phyloP scores from a whole-genome alignment of 257 asterid species.

The Solanum gracilifrons region DNA sequence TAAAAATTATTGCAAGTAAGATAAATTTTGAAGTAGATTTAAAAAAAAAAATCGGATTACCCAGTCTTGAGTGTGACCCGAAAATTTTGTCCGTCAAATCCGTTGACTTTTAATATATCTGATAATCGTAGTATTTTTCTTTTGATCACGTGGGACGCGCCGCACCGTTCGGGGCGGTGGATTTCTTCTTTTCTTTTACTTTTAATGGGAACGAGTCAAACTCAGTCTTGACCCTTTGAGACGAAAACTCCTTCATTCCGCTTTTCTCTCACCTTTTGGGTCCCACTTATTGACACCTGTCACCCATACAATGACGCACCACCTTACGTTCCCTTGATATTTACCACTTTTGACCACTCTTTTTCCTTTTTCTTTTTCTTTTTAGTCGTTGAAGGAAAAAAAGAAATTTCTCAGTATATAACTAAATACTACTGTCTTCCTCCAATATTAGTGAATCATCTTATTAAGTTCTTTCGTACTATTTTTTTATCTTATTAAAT shows the following conservation, averaged over 20 bases:
- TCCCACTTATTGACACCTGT: conserved; percentile 23
- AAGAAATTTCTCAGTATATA: no score
- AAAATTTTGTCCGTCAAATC: conserved; percentile 42
- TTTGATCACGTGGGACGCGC: conserved; percentile 83
- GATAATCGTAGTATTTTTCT: neutral
- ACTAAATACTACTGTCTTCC: no score
- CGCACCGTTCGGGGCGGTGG: conserved; percentile 71
- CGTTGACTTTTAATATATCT: conserved; percentile 39
- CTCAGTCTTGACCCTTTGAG: conserved; percentile 44
- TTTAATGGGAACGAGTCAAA: conserved; percentile 49
- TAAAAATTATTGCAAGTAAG: neutral
- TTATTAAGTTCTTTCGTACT: no score
- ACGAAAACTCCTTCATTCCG: conserved; percentile 33
- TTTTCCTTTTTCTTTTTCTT: neutral
- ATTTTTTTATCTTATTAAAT: no score
- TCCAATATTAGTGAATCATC: no score
- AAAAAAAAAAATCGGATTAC: neutral
- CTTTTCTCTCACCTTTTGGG: conserved; percentile 12
- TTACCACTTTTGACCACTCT: neutral
- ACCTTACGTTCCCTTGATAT: conserved; percentile 33
- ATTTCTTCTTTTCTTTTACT: neutral
- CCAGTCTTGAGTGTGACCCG: conserved; percentile 3
- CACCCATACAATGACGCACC: conserved; percentile 46
- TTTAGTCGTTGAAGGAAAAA: no score
- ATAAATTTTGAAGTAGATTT: neutral